A percentile compares a stretch with the other conserved stretches of the same genome.
These are phyloP conservation scores for Termitomyces eurrhizus DNA, from an alignment of 768 basidiomycete genomes.

Conservation along the genomic window DNA sequence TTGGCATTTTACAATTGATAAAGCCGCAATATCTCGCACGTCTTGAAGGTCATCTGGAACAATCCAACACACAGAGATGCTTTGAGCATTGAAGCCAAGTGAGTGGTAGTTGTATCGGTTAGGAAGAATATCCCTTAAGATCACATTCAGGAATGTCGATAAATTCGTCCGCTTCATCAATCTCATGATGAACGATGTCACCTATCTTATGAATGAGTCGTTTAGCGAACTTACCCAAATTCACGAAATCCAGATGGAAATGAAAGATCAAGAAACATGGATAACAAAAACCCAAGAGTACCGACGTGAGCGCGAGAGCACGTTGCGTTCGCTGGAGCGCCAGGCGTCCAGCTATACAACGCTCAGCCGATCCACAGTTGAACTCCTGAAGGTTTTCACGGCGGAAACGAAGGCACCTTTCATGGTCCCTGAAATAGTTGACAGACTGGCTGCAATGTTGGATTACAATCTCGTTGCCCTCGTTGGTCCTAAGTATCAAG, in stretches of 20 bases:
- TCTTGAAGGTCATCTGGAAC: conserved; percentile 89
- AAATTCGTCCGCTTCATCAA: conserved; percentile 96
- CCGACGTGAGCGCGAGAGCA: conserved; percentile 78
- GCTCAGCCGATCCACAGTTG: conserved; percentile 85
- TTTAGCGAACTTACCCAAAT: conserved; percentile 87
- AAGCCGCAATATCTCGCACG: conserved; percentile 82
- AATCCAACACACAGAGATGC: conserved; percentile 88
- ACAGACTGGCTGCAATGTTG: conserved; percentile 92
- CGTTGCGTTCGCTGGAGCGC: conserved; percentile 76
- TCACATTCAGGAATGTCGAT: conserved; percentile 64
- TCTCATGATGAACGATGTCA: conserved; percentile 98
- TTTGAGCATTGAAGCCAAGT: conserved; percentile 78
- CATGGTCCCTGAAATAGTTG: conserved; percentile 95
- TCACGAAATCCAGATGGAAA: conserved; percentile 79
- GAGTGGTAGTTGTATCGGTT: conserved; percentile 9
- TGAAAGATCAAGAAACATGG: conserved; percentile 75
- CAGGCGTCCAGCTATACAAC: conserved; percentile 85
- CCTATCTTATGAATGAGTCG: conserved; percentile 96
- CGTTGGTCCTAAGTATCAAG: conserved; percentile 83
- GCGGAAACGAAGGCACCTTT: conserved; percentile 90
- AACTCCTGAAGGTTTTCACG: conserved; percentile 87
- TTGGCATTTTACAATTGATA: background rate
- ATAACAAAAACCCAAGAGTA: conserved; percentile 59
- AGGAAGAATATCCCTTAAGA: background rate
- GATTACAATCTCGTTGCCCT: conserved; percentile 91